Percentiles rank a stretch among this genome's conserved stretches.
Evolutionary conservation across 129 eudicot species (phyloP).

Genomic region (Daucus carota): DNA sequence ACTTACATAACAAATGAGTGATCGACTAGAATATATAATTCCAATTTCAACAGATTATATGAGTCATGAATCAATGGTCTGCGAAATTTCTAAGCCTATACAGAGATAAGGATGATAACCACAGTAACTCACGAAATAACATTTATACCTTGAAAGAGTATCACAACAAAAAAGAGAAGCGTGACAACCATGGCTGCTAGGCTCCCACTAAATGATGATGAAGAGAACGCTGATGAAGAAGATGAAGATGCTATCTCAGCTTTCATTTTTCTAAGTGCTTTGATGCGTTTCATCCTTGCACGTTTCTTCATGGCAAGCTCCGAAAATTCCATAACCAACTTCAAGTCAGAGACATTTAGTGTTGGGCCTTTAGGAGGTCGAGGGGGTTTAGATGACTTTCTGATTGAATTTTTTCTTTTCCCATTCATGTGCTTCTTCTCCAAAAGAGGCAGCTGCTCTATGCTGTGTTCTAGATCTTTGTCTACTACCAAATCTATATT

Average conservation of each 20-base stretch:
- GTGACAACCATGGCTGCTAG: conserved; percentile 58
- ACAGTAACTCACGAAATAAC: background rate
- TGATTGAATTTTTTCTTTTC: conserved; percentile 35
- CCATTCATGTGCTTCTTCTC: conserved; percentile 40
- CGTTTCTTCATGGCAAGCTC: conserved; percentile 68
- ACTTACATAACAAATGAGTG: background rate
- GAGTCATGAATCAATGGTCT: background rate
- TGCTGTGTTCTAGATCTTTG: conserved; percentile 25
- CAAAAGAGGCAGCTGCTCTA: conserved; percentile 31
- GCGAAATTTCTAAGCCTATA: background rate
- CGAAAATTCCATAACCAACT: conserved; percentile 61
- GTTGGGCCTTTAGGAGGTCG: conserved; percentile 79
- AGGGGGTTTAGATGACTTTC: conserved; percentile 73
- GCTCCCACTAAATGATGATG: conserved; percentile 35
- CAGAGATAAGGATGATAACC: background rate
- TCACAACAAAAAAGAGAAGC: conserved; percentile 50
- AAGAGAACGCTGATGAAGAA: background rate
- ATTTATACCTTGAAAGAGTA: conserved; percentile 63
- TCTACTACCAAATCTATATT: conserved; percentile 35
- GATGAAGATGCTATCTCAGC: conserved; percentile 28
- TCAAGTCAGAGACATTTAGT: conserved; percentile 52
- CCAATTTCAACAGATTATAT: background rate
- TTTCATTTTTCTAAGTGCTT: conserved; percentile 59
- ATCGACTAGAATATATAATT: background rate
- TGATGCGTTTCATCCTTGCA: conserved; percentile 64